phyloP scores from a whole-genome alignment of 306 rosid species.

The Begonia fuchsioides region DNA sequence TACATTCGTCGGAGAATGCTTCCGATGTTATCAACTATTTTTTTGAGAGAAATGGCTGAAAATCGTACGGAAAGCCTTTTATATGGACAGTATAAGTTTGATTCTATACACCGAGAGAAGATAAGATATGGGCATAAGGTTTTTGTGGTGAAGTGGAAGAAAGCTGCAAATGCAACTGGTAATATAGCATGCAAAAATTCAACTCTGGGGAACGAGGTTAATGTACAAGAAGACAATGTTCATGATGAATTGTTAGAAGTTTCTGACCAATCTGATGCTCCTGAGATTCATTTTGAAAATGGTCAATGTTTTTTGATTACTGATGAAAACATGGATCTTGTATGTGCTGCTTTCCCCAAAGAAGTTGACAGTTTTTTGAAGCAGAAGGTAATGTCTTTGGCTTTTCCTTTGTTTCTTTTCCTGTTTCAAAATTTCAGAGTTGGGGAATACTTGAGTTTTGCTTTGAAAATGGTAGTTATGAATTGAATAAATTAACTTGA shows the following conservation, averaged over 20 bases:
- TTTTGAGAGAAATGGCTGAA: conserved; percentile 47
- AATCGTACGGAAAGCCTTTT: conserved; percentile 21
- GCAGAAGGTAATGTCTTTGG: conserved; percentile 44
- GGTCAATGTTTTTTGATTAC: conserved; percentile 59
- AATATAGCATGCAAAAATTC: conserved; percentile 10
- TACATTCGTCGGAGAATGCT: conserved; percentile 47
- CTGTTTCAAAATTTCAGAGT: background rate
- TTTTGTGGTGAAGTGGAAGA: conserved; percentile 72
- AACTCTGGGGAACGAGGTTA: conserved; percentile 12
- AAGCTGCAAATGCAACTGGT: conserved; percentile 6
- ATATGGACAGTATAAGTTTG: conserved; percentile 56
- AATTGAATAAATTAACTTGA: too few relatives aligned
- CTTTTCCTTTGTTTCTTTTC: background rate
- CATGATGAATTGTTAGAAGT: conserved; percentile 35
- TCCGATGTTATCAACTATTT: conserved; percentile 76
- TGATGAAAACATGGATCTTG: conserved; percentile 74
- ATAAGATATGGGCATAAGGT: conserved; percentile 41
- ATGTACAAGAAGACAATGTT: conserved; percentile 26
- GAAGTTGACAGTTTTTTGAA: conserved; percentile 44
- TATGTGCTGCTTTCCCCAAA: conserved; percentile 62
- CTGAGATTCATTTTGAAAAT: conserved; percentile 24
- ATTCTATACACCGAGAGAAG: conserved; percentile 56
- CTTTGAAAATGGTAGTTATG: too few relatives aligned
- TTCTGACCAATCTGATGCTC: conserved; percentile 39
- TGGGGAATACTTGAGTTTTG: too few relatives aligned